phyloP scores from a whole-genome alignment of 257 asterid species.

The Marsdenia floribunda region DNA sequence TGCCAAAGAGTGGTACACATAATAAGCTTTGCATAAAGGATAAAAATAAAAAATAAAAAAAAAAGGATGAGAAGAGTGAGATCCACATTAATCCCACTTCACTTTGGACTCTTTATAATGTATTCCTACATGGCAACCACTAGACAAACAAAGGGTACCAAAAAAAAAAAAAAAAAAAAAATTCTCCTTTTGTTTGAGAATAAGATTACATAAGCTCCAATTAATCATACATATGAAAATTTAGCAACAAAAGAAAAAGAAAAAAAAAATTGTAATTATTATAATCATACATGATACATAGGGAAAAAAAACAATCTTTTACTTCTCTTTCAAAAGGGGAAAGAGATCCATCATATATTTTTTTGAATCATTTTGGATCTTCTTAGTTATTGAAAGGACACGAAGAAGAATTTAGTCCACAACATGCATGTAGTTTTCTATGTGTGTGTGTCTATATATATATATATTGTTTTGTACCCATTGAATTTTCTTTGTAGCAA shows the following conservation, averaged over 20 bases:
- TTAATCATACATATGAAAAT: not conserved
- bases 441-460: no score
- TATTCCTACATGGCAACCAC: conserved; percentile 31
- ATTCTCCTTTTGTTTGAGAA: not conserved
- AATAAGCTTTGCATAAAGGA: not conserved
- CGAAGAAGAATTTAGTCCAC: not conserved
- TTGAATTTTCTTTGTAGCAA: not conserved
- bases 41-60: conserved; percentile 5
- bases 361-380: not conserved
- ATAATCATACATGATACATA: no score
- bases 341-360: not conserved
- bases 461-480: not conserved
- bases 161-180: no score
- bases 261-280: no score
- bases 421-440: not conserved
- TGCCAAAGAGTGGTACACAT: conserved; percentile 14
- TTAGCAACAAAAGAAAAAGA: no score
- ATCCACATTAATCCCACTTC: conserved; percentile 26
- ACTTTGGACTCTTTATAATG: conserved; percentile 13
- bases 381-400: not conserved
- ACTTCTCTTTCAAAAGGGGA: not conserved
- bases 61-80: conserved; percentile 15
- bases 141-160: conserved; percentile 11
- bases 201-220: conserved; percentile 8
- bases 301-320: not conserved